Evolutionary conservation across 2,329 filamentous ascomycete species (phyloP), one percentile per base, ranked within the genome.

Genomic region (Metarhizium sp.): DNA sequence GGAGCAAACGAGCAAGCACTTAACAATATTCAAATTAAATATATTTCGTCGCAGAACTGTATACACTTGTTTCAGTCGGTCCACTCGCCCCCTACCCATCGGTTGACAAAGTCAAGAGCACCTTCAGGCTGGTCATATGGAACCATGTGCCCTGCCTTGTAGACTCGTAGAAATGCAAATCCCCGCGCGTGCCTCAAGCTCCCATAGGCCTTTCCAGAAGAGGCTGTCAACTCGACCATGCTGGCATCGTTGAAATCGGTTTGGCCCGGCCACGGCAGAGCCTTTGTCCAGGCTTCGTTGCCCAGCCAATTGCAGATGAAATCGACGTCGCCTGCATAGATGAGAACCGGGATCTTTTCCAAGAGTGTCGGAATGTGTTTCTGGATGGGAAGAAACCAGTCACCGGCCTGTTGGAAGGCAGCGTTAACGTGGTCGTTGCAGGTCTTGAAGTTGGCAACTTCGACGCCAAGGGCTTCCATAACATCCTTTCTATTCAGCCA

Each of bases 361-460:
- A 97, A 82, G 53, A 97, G 76, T 54, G 80, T 82, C 38, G 92
- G 92, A 6, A 97, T 88, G 29, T 95, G 80, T 58, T 86, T 87
- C 79, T 96, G 90, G 84, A 87, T 96, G 50, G 92, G 92, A 80
- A 95, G 86, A 88, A 96, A 96, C 92, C 92, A 97, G 75, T 99
- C 92, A 68, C 92, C 92, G 67, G 92, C 86, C 76, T 96, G 92
- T 55, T 96, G 77, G 82, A 99, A 97, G 81, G 95, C 95, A 67
- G 90, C 84, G 84, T 96, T 96, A 75, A 97, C 92, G 73, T 96
- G 89, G 65, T 92, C 90, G 82, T 97, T 97, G 84, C 92, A 97
- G 70, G 87, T 92, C 68, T 96, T 88, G 72, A 95, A 97, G 68
- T 79, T 82, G 62, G 82, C 79, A 55, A 96, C 90, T 75, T 97